Percentiles rank a stretch among this genome's conserved stretches.
phyloP scores from a whole-genome alignment of 495 filamentous ascomycete species.

The Xylaria castorea region DNA sequence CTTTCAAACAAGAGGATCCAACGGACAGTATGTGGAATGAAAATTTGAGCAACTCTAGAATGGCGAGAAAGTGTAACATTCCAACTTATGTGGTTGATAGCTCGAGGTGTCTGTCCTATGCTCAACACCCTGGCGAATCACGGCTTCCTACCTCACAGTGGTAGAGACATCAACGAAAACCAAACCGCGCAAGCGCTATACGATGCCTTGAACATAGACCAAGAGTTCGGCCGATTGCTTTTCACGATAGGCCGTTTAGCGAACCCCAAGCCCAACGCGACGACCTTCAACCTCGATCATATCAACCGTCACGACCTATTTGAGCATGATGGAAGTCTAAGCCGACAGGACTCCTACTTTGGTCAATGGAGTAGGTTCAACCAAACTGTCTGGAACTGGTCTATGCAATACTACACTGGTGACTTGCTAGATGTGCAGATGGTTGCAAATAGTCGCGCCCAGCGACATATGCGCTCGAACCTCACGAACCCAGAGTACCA shows the following conservation, averaged over 20 bases:
- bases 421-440: slow-evolving; percentile 47
- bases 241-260: slow-evolving; percentile 42
- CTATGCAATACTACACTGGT: slow-evolving; percentile 48
- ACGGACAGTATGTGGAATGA: neutral
- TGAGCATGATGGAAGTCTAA: slow-evolving; percentile 60
- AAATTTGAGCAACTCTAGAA: neutral
- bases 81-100: slow-evolving; percentile 18
- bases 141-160: slow-evolving; percentile 44
- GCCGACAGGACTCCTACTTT: slow-evolving; percentile 52
- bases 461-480: slow-evolving; percentile 49
- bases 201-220: neutral
- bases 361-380: slow-evolving; percentile 54
- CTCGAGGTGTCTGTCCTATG: slow-evolving; percentile 48
- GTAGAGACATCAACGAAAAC: slow-evolving; percentile 45
- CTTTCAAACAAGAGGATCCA: neutral
- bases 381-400: slow-evolving; percentile 53
- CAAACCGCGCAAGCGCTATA: slow-evolving; percentile 25
- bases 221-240: neutral
- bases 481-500: slow-evolving; percentile 52
- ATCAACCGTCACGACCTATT: slow-evolving; percentile 57
- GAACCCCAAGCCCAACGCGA: slow-evolving; percentile 58
- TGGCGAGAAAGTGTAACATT: neutral
- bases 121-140: slow-evolving; percentile 49
- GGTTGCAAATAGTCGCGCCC: slow-evolving; percentile 50
- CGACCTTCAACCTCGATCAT: slow-evolving; percentile 54